Percentiles rank a stretch among this genome's conserved stretches.
These are phyloP conservation scores for Lactarius tabidus DNA, from an alignment of 768 basidiomycete species.

Conservation along the genomic window DNA sequence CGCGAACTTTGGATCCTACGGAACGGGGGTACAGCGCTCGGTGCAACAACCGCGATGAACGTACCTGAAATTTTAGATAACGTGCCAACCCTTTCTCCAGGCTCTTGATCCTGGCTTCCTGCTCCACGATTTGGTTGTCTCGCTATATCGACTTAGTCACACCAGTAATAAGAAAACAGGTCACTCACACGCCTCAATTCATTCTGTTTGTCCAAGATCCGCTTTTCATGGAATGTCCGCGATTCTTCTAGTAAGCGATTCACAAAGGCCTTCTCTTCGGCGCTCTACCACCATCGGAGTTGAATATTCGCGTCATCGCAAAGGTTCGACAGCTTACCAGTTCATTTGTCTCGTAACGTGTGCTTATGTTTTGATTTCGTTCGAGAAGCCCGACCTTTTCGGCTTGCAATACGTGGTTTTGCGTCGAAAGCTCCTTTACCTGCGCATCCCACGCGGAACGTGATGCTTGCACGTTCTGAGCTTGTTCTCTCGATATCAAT, in stretches of 20 bases:
- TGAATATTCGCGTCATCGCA: not conserved
- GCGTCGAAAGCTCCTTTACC: slow-evolving; percentile 27
- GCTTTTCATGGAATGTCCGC: slow-evolving; percentile 34
- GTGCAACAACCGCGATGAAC: not conserved
- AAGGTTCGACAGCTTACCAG: slow-evolving; percentile 26
- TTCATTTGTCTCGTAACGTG: slow-evolving; percentile 32
- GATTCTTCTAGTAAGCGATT: slow-evolving; percentile 32
- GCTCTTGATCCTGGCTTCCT: slow-evolving; percentile 30
- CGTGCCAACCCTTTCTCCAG: slow-evolving; percentile 33
- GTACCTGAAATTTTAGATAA: slow-evolving; percentile 31
- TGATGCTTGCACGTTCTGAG: slow-evolving; percentile 25
- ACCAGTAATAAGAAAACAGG: not conserved
- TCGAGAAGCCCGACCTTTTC: slow-evolving; percentile 26
- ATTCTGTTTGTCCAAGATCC: slow-evolving; percentile 35
- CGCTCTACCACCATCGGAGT: slow-evolving; percentile 26
- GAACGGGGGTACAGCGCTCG: not conserved
- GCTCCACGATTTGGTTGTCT: slow-evolving; percentile 32
- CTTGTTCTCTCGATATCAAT: slow-evolving; percentile 22
- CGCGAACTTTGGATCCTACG: slow-evolving; percentile 23
- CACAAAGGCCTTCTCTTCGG: slow-evolving; percentile 34
- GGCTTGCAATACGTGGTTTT: slow-evolving; percentile 27
- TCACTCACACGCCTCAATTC: slow-evolving; percentile 34
- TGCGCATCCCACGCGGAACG: slow-evolving; percentile 26
- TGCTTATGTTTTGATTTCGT: slow-evolving; percentile 29
- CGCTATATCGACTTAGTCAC: slow-evolving; percentile 27